These are phyloP conservation scores for Botryosphaeria agaves DNA, from an alignment of 2,329 filamentous ascomycete genomes.

Conservation along the genomic window DNA sequence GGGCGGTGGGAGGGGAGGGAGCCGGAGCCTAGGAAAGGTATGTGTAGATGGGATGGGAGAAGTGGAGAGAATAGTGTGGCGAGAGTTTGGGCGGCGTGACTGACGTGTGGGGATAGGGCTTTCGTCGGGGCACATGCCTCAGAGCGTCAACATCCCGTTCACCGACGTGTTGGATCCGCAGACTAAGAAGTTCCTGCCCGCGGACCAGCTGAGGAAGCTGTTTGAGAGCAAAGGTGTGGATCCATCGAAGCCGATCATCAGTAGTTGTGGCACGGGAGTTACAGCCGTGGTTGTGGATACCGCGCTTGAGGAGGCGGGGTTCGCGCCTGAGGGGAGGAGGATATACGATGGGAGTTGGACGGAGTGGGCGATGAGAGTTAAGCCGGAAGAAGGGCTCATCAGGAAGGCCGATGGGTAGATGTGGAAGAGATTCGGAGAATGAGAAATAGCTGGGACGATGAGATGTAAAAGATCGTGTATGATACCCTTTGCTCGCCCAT, in stretches of 20 bases:
- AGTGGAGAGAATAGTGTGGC: neutral
- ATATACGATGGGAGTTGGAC: slow-evolving; percentile 96
- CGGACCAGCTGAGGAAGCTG: slow-evolving; percentile 53
- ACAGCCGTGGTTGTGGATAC: slow-evolving; percentile 85
- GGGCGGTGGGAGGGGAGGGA: slow-evolving; percentile 71
- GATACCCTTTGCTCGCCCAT: too few species aligned
- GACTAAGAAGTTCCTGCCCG: slow-evolving; percentile 63
- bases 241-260: slow-evolving; percentile 63
- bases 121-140: slow-evolving; percentile 81
- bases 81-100: neutral
- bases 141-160: slow-evolving; percentile 70
- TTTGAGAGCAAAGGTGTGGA: slow-evolving; percentile 72
- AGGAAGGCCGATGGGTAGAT: neutral
- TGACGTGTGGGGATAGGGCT: slow-evolving; percentile 25
- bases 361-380: neutral
- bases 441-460: too few species aligned
- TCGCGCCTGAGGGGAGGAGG: slow-evolving; percentile 49
- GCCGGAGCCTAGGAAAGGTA: slow-evolving; percentile 68
- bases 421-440: too few species aligned
- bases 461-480: too few species aligned
- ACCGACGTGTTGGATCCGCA: slow-evolving; percentile 62
- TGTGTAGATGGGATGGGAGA: neutral
- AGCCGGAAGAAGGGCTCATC: neutral
- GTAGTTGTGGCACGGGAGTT: slow-evolving; percentile 83
- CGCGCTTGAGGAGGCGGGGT: slow-evolving; percentile 63